Base-by-base conservation (phyloP, 2,329 filamentous ascomycete species). In the Dothidotthia symphoricarpi region DNA sequence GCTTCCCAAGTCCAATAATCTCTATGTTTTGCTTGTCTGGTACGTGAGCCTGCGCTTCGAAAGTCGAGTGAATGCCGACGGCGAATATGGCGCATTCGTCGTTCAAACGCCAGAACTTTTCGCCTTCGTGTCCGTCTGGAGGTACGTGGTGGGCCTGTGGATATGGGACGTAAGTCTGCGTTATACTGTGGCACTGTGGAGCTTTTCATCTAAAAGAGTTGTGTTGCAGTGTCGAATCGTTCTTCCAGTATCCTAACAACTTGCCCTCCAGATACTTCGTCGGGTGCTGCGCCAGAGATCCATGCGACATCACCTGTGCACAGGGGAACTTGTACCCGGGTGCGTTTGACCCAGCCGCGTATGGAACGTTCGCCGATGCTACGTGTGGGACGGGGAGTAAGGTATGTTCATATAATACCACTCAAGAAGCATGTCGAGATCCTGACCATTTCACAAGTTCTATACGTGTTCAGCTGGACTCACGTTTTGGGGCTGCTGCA, bases 401-500 rank as follows among this genome's bases (percentile, higher is more conserved):
- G 14, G 39, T 37, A 14, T 19, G 13, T 24, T 15, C 3, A 8
- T 13, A 29, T 14, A 11, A 31, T 11, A n/a, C 12, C 3, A 12
- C 15, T 17, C 24, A 13, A 16, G 8, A 24, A 24, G n/a, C 16
- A 34, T 3, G 69, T 67, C 57, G 19, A 9, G n/a, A n/a, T n/a
- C n/a, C n/a, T 22, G 69, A 60, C 34, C 69, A 66, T 3, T 71
- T 67, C 46, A 34, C 43, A 12, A 22, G 19, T 22, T n/a, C n/a
- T n/a, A n/a, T n/a, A n/a, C n/a, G n/a, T n/a, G n/a, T n/a, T n/a
- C n/a, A n/a, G 24, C 41, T 16, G 48, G 49, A 2, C 6, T 59
- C 5, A 53, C 53, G 0, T 70, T 69, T 41, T 53, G 65, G 39
- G 68, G 68, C 3, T 71, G 68, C 45, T 70, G 68, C 39, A 55